Percentiles rank a stretch among this genome's conserved stretches.
Evolutionary conservation across 1,139 yeast genomes (phyloP).

Genomic region (Magnusiomyces tetraspermus): DNA sequence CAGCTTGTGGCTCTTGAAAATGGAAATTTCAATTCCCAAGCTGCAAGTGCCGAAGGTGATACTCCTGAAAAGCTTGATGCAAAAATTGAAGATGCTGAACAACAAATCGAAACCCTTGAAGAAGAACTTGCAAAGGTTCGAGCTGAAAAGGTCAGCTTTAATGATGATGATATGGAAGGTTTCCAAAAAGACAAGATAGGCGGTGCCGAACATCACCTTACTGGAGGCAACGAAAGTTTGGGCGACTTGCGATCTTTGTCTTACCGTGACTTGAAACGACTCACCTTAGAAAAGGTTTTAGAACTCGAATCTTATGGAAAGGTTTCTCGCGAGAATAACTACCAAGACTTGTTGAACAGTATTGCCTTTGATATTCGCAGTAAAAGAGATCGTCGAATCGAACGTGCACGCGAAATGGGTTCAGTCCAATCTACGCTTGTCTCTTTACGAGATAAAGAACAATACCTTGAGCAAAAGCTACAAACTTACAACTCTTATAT

Average conservation of each 20-base stretch:
- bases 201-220: constrained; percentile 8
- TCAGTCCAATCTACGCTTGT: constrained; percentile 51
- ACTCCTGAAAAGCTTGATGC: background rate
- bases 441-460: constrained; percentile 53
- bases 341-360: constrained; percentile 71
- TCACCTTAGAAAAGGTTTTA: constrained; percentile 64
- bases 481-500: constrained; percentile 61
- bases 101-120: too few relatives aligned
- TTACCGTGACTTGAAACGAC: constrained; percentile 69
- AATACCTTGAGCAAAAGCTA: constrained; percentile 50
- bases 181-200: background rate
- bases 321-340: constrained; percentile 58
- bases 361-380: constrained; percentile 79
- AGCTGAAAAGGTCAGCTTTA: too few relatives aligned
- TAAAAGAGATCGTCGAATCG: constrained; percentile 61
- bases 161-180: background rate
- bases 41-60: background rate
- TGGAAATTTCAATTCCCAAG: constrained; percentile 4
- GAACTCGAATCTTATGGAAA: constrained; percentile 65
- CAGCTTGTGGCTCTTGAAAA: background rate
- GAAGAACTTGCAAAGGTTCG: too few relatives aligned
- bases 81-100: background rate
- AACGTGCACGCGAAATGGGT: constrained; percentile 52
- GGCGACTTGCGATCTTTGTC: constrained; percentile 48
- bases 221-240: constrained; percentile 27